Percentiles rank a stretch among this genome's conserved stretches.
phyloP scores from a whole-genome alignment of 257 asterid genomes.

The Anisodus tanguticus region DNA sequence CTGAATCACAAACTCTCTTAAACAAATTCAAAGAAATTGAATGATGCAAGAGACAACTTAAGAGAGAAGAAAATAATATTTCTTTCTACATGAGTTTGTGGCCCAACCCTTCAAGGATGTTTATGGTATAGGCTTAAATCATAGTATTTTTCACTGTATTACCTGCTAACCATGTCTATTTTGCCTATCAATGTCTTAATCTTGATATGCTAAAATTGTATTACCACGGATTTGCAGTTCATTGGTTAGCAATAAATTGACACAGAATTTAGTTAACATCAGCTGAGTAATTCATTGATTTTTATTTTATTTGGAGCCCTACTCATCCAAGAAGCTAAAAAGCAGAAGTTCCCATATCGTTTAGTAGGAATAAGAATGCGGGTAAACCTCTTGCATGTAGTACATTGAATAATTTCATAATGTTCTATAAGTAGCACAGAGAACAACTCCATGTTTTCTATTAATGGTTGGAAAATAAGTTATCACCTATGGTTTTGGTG shows the following conservation, averaged over 20 bases:
- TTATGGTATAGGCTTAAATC: not conserved
- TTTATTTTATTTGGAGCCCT: not conserved
- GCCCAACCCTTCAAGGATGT: slow-evolving; percentile 3
- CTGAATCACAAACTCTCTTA: not conserved
- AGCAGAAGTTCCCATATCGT: not conserved
- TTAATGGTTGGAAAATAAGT: not conserved
- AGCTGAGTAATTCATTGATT: not conserved
- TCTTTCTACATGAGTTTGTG: not conserved
- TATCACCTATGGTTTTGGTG: not conserved
- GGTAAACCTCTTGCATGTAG: not conserved
- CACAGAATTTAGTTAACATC: not conserved
- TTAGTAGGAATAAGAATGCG: not conserved
- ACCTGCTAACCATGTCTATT: not conserved
- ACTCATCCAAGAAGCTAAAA: slow-evolving; percentile 10
- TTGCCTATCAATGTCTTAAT: not conserved
- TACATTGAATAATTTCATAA: not conserved
- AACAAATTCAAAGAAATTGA: not conserved
- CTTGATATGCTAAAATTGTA: not conserved
- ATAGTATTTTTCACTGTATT: not conserved
- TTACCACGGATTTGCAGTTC: not conserved
- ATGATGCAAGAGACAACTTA: not conserved
- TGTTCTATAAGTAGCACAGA: not conserved
- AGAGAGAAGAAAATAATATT: not conserved
- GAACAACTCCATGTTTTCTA: not conserved
- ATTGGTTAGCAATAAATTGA: not conserved